Conservation (phyloP, 305 asterid genomes). For the Fraxinus xanthoxyloides region DNA sequence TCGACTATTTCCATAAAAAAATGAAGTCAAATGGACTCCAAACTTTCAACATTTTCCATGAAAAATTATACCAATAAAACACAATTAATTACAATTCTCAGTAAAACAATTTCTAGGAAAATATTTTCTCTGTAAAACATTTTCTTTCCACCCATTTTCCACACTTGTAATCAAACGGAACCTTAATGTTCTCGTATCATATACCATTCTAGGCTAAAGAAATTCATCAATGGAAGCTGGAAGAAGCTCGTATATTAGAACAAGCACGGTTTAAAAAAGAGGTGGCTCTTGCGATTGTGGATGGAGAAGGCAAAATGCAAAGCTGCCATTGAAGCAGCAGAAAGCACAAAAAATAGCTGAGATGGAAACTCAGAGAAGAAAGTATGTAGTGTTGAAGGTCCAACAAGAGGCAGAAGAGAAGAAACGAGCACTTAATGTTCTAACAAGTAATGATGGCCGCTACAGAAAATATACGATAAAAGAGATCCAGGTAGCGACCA, state of each 20-base stretch:
- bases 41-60: too few relatives aligned
- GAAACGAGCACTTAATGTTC: constrained; percentile 41
- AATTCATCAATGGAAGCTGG: constrained; percentile 35
- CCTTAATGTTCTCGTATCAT: not conserved
- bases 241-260: constrained; percentile 42
- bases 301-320: constrained; percentile 66
- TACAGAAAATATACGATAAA: constrained; percentile 59
- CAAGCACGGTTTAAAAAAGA: constrained; percentile 53
- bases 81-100: too few relatives aligned
- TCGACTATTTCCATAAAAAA: too few relatives aligned
- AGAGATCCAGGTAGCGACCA: constrained; percentile 62
- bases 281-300: constrained; percentile 52
- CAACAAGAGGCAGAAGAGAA: constrained; percentile 54
- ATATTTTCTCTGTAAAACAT: too few relatives aligned
- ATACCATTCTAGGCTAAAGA: not conserved
- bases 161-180: too few relatives aligned
- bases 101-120: too few relatives aligned
- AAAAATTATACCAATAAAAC: too few relatives aligned
- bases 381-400: constrained; percentile 50
- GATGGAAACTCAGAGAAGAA: constrained; percentile 54
- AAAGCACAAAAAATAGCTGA: constrained; percentile 70
- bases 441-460: constrained; percentile 48
- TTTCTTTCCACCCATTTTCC: too few relatives aligned
- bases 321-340: constrained; percentile 78
- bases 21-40: too few relatives aligned